Conservation (phyloP, 805 yeast genomes). For the Candida ipomoeae region DNA sequence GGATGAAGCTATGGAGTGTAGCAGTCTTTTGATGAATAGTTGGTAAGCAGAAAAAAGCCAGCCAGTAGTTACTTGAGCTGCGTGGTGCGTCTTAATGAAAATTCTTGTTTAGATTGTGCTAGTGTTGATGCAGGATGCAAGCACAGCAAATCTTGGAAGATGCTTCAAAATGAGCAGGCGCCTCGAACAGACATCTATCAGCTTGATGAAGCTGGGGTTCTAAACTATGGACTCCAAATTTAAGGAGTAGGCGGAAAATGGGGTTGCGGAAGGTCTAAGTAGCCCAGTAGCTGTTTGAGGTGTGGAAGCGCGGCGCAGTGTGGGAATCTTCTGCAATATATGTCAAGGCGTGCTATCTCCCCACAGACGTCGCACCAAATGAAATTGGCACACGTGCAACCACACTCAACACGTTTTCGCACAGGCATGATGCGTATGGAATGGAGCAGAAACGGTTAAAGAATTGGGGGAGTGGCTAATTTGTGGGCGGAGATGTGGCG, state of each 20-base stretch:
- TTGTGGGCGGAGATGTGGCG: neutral
- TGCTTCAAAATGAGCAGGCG: neutral
- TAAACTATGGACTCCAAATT: neutral
- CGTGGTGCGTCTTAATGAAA: neutral
- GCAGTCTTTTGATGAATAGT: neutral
- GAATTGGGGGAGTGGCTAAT: neutral
- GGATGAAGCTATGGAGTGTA: neutral
- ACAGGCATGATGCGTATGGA: neutral
- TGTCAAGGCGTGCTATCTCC: neutral
- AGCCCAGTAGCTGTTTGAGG: neutral
- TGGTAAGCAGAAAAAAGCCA: neutral
- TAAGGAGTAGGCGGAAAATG: neutral
- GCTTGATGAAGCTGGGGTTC: neutral
- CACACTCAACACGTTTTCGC: conserved; percentile 2
- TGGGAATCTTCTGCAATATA: conserved; percentile 2
- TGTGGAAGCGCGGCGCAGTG: conserved; percentile 1
- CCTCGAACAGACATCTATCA: neutral
- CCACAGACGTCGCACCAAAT: neutral
- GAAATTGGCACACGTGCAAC: conserved; percentile 5
- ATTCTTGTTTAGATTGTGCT: neutral
- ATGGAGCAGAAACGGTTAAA: neutral
- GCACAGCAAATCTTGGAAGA: neutral
- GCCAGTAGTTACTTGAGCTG: neutral
- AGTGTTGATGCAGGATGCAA: conserved; percentile 2
- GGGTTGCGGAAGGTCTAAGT: neutral